Base-by-base conservation (phyloP, 2,329 filamentous ascomycete species). In the Penicillium griseofulvum region DNA sequence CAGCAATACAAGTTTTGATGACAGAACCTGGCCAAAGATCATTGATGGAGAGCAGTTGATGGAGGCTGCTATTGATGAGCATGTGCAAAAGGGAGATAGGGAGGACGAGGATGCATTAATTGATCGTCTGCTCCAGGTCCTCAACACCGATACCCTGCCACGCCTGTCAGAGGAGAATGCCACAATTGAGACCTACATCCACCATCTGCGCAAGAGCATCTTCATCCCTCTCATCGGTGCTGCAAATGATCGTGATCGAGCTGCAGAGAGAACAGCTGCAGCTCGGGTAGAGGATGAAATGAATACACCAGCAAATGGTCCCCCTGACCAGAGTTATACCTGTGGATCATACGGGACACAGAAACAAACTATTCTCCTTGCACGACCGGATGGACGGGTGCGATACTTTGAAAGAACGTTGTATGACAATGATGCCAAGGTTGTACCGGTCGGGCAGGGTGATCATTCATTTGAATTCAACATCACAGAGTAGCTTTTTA, bases 321-420 rank as follows among this genome's bases (percentile, higher is more conserved):
- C 71, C 61, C 52, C 65, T 29, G 63, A 65, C 26, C 59, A 61
- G 36, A 64, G 61, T 28, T 72, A 80, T 66, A 59, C 71, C 47
- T 76, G 73, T 53, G 82, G 81, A 0, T 71, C 80, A 8, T 88
- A 88, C 65, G 85, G 85, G 0, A 88, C 85, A 2, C 83, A 86
- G 66, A 85, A 84, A 69, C 84, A 87, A 66, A 85, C 82, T 1
- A 72, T 87, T 8, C 74, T 87, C 2, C 69, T 88, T 14, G 83
- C 86, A 19, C 75, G 80, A 62, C 71, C 72, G 29, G 65, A 79
- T n/a, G 83, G 83, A 2, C 76, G 78, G 50, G 78, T 85, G 34
- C 81, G 78, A n/a, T 87, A 83, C 63, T 76, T 86, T 33, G 85
- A 88, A 68, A 75, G 84, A 53, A 86, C 84, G 17, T 67, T 87